Base-by-base conservation (phyloP, 2,329 filamentous ascomycete genomes). In the Ophiostoma montium region DNA sequence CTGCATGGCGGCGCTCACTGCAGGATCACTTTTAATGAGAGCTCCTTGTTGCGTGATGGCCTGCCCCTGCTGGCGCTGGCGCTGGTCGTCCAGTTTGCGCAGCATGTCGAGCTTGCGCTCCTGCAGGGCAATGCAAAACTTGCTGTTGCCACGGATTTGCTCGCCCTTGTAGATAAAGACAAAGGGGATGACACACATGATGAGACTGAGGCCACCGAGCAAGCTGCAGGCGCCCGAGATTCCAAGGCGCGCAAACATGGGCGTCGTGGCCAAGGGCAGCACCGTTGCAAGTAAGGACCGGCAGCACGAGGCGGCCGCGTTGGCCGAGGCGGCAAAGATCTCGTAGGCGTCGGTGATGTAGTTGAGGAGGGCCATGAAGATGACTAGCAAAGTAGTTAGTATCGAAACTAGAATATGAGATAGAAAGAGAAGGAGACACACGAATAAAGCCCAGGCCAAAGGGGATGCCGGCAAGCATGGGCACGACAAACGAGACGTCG, bases 361-460 rank as follows among this genome's bases (percentile, higher is more conserved):
- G 41, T 57, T 57, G 48, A 82, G 63, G 23, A 81, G 65, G 0
- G 76, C 74, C 61, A 80, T 78, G 59, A 83, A 82, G 50, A 80
- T 77, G 9, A 57, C 55, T 56, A 32, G 12, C 12, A 11, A 45
- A 18, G 32, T 47, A 18, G 32, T 47, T 39, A 44, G 31, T 9
- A 35, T 11, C 18, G 7, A 41, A 15, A 16, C 9, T 27, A 8
- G 16, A 39, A 45, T 9, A 43, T 16, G n/a, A n/a, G n/a, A 19
- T 35, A 35, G 5, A 15, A 9, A 3, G 23, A 21, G 6, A n/a
- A 12, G 23, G 13, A 23, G 23, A 48, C 54, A 2, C 15, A 56
- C 79, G 66, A 59, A 74, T 67, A 57, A 78, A 82, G 10, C 76
- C 80, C 50, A 74, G 61, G 45, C 80, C 80, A 50, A 83, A 82